phyloP scores from a whole-genome alignment of 768 basidiomycete species.

The Macrolepiota fuliginosa region DNA sequence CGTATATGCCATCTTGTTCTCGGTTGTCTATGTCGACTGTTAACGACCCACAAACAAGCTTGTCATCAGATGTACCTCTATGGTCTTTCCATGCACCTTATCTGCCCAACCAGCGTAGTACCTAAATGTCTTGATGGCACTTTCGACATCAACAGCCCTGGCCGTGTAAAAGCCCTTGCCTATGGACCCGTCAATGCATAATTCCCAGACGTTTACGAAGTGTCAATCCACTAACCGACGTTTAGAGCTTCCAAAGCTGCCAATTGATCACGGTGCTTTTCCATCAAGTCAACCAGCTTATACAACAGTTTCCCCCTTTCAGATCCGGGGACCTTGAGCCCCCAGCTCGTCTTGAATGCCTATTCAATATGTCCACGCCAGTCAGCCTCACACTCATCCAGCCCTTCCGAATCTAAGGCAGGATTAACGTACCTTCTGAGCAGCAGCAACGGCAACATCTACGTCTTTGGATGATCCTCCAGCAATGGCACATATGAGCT shows the following conservation, averaged over 20 bases:
- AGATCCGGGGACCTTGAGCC: slow-evolving; percentile 52
- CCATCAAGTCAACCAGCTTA: slow-evolving; percentile 66
- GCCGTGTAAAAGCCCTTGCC: slow-evolving; percentile 56
- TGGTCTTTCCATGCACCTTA: slow-evolving; percentile 74
- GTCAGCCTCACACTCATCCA: neutral
- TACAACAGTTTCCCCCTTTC: slow-evolving; percentile 53
- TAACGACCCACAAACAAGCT: neutral
- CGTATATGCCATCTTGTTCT: slow-evolving; percentile 62
- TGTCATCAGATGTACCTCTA: slow-evolving; percentile 43
- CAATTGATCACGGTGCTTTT: slow-evolving; percentile 57
- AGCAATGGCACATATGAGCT: slow-evolving; percentile 53
- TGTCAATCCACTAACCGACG: slow-evolving; percentile 40
- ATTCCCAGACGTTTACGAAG: neutral
- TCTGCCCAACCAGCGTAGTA: slow-evolving; percentile 94
- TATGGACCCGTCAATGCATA: slow-evolving; percentile 13
- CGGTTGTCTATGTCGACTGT: slow-evolving; percentile 37
- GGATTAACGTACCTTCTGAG: slow-evolving; percentile 43
- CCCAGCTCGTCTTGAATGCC: slow-evolving; percentile 63
- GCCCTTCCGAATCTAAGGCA: too few species aligned
- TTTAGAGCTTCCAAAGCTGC: slow-evolving; percentile 75
- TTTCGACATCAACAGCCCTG: slow-evolving; percentile 45
- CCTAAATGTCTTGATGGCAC: slow-evolving; percentile 48
- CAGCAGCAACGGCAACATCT: slow-evolving; percentile 70
- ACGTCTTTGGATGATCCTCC: slow-evolving; percentile 70
- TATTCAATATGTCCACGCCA: neutral